A percentile compares a stretch with the other conserved stretches of the same genome.
Evolutionary conservation across 2,329 filamentous ascomycete genomes (phyloP).

Genomic region (Fusarium gaditjirri): DNA sequence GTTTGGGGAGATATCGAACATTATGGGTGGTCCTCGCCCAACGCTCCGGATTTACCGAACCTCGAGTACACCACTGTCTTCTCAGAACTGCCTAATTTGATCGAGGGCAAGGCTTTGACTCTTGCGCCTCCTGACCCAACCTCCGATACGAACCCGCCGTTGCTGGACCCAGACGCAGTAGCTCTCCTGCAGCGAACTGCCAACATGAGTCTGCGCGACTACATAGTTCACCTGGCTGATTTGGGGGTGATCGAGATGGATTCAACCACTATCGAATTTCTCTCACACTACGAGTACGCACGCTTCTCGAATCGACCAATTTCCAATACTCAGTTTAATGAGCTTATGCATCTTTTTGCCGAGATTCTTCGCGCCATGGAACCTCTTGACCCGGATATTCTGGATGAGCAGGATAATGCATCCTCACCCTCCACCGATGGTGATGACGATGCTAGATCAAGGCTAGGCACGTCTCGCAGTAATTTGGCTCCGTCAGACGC

Average conservation of each 20-base stretch:
- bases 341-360: constrained; percentile 86
- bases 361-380: constrained; percentile 82
- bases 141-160: constrained; percentile 52
- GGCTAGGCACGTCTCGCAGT: constrained; percentile 54
- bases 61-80: constrained; percentile 87
- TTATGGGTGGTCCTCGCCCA: constrained; percentile 87
- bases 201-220: constrained; percentile 81
- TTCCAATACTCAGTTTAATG: constrained; percentile 75
- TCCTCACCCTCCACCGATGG: constrained; percentile 54
- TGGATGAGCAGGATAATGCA: constrained; percentile 51
- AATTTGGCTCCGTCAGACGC: constrained; percentile 44
- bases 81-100: constrained; percentile 84
- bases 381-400: constrained; percentile 64
- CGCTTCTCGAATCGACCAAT: constrained; percentile 81
- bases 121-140: constrained; percentile 71
- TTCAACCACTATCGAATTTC: constrained; percentile 68
- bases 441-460: constrained; percentile 57
- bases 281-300: constrained; percentile 82
- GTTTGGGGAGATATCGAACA: constrained; percentile 89
- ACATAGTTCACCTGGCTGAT: constrained; percentile 75
- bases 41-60: constrained; percentile 77
- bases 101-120: constrained; percentile 93
- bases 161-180: constrained; percentile 74
- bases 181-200: constrained; percentile 76
- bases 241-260: constrained; percentile 68